A percentile compares a stretch with the other conserved stretches of the same genome.
Conservation (phyloP, 108 stramenopile genomes). For the Cyclostephanos invisitatus region DNA sequence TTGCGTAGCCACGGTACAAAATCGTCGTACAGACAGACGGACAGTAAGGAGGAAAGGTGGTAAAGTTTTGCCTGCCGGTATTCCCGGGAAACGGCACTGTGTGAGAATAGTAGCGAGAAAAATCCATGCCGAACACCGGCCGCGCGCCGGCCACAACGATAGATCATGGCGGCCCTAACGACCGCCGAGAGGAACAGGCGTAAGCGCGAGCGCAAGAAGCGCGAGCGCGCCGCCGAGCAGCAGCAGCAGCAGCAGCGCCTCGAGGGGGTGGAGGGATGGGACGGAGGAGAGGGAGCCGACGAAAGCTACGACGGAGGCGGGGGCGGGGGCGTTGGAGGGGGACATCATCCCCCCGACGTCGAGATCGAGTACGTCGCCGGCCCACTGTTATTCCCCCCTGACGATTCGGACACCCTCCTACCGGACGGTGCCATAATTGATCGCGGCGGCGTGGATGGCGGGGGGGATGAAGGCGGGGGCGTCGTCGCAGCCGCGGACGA, state of each 20-base stretch:
- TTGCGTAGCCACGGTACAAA: neutral
- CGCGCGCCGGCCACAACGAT: too few relatives aligned
- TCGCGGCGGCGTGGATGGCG: constrained; percentile 7
- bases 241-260: constrained; percentile 36
- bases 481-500: neutral
- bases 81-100: neutral
- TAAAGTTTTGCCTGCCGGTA: neutral
- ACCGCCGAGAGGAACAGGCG: constrained; percentile 75
- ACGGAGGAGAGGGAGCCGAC: constrained; percentile 3
- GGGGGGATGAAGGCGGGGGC: constrained; percentile 12
- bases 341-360: constrained; percentile 30
- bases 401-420: neutral
- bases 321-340: neutral
- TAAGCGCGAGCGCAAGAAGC: constrained; percentile 88
- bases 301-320: neutral
- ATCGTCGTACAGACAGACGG: constrained; percentile 20
- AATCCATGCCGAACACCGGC: too few relatives aligned
- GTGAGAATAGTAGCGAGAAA: too few relatives aligned
- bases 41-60: constrained; percentile 12
- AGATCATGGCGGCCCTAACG: too few relatives aligned
- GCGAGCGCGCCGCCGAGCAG: constrained; percentile 41
- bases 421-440: constrained; percentile 1
- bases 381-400: constrained; percentile 12
- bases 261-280: constrained; percentile 3
- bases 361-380: constrained; percentile 88